Base-by-base conservation (phyloP, 495 filamentous ascomycete species). In the Aspergillus ellipticus region DNA sequence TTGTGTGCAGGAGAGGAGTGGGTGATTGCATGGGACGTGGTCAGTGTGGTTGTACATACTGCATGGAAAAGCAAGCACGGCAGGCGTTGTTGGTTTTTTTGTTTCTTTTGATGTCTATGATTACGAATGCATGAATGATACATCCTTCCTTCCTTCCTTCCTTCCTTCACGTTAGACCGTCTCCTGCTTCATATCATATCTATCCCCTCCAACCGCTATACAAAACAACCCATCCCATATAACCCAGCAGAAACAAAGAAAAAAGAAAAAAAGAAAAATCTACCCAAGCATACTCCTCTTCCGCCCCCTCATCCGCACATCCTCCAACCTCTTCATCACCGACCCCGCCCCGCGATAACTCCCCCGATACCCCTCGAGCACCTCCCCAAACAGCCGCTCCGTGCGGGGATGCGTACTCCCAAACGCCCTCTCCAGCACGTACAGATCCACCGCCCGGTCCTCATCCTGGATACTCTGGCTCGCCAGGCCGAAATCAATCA, bases 241-340 rank as follows among this genome's bases (percentile, higher is more conserved):
- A 35, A 31, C 41, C 28, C 26, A 35, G 37, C 42, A 35, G 20
- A 42, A 26, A 17, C 17, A 53, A 53, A 46, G 21, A 42, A 51
- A 56, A 21, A 55, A 42, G 22, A 54, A 37, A 54, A 46, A 49
- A 48, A 37, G 35, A 4, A 1, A 31, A 26, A 22, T 42, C 60
- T 77, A 95, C 49, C 94, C 94, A 61, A 98, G 60, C 94, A 99
- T 97, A 66, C 90, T 97, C 73, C 87, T 87, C 84, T 99, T 99
- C 67, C 94, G 79, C n/a, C 94, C 95, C 66, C 94, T 82, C 87
- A 96, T 83, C 73, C 94, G 84, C 47, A 99, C 94, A 63, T 97
- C 95, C 72, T 95, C 92, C 53, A 99, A 68, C 68, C 85, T 90
- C 69, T 80, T 87, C 63, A 94, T 73, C 24, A 89, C 81, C 49